These are phyloP conservation scores for Jamesozyma piceae DNA, from an alignment of 805 yeast genomes.

Conservation along the genomic window DNA sequence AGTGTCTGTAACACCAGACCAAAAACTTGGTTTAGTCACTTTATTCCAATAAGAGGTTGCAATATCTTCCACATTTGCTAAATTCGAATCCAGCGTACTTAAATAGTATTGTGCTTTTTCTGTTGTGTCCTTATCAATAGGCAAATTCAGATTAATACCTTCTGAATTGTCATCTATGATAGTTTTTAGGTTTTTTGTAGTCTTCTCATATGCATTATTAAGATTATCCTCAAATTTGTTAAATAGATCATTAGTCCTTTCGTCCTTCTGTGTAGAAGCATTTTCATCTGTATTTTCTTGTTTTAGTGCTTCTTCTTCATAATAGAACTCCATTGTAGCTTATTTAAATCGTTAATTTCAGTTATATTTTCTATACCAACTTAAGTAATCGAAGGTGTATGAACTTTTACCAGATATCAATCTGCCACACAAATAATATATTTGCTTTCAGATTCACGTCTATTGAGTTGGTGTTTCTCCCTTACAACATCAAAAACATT, in stretches of 20 bases:
- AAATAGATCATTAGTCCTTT: constrained; percentile 46
- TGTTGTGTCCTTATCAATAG: constrained; percentile 16
- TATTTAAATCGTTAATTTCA: not conserved
- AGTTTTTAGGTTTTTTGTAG: constrained; percentile 17
- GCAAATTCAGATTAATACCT: constrained; percentile 23
- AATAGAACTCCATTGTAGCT: constrained; percentile 23
- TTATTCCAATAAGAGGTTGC: constrained; percentile 41
- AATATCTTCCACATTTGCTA: constrained; percentile 62
- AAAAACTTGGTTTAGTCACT: constrained; percentile 20
- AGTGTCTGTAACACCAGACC: constrained; percentile 21
- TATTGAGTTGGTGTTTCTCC: not conserved
- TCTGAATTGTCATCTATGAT: constrained; percentile 15
- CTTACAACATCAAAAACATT: not conserved
- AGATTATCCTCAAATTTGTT: constrained; percentile 45
- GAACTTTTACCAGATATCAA: too few species aligned
- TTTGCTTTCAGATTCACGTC: too few species aligned
- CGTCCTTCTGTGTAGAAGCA: constrained; percentile 20
- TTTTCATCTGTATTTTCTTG: constrained; percentile 5
- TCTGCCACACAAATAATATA: too few species aligned
- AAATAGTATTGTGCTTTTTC: constrained; percentile 50
- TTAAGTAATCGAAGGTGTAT: too few species aligned
- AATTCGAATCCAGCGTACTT: constrained; percentile 62
- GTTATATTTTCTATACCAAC: too few species aligned
- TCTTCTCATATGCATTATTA: constrained; percentile 27
- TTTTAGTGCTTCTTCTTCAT: constrained; percentile 20